Conservation (phyloP, 305 asterid species). For the Fraxinus dipetala region DNA sequence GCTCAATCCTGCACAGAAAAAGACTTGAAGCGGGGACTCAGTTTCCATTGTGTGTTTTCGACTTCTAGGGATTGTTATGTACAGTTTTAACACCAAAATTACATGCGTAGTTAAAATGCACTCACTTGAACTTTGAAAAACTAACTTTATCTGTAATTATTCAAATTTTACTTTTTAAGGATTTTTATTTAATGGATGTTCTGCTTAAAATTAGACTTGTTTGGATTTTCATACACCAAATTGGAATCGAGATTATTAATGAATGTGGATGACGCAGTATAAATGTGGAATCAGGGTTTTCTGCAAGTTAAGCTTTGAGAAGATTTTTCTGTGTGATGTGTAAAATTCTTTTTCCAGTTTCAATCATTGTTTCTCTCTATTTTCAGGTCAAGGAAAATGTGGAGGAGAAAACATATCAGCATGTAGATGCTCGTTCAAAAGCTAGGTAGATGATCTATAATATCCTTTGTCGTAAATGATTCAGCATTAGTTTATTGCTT, state of each 20-base stretch:
- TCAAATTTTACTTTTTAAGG: neutral
- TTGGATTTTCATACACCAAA: neutral
- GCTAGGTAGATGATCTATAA: slow-evolving; percentile 52
- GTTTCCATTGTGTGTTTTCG: neutral
- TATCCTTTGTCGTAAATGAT: neutral
- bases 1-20: neutral
- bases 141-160: neutral
- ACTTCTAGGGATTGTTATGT: neutral
- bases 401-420: slow-evolving; percentile 79
- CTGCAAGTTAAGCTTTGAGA: neutral
- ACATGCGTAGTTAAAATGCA: neutral
- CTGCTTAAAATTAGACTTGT: neutral
- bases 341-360: neutral
- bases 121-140: neutral
- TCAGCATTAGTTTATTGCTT: neutral
- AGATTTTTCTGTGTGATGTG: neutral
- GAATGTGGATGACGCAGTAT: neutral
- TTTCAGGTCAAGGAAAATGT: slow-evolving; percentile 74
- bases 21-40: neutral
- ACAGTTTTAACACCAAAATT: neutral
- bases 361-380: neutral
- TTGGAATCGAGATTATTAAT: neutral
- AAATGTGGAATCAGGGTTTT: neutral
- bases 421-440: slow-evolving; percentile 87
- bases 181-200: neutral